Percentiles rank a stretch among this genome's conserved stretches.
Conservation (phyloP, 1,284 basidiomycete genomes). For the Trametes pubescens region DNA sequence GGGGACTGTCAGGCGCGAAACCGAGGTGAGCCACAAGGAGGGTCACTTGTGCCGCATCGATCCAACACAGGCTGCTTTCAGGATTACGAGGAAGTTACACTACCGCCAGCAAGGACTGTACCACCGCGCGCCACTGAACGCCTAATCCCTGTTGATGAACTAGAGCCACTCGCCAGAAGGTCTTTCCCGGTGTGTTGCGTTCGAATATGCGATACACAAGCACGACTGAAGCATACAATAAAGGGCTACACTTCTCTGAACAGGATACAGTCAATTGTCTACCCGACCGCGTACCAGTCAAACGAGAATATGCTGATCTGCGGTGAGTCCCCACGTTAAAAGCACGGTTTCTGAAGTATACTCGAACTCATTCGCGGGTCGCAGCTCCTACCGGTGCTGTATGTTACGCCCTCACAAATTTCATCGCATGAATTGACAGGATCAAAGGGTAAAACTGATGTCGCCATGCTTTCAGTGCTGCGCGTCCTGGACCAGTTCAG, state of each 20-base stretch:
- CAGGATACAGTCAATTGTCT: slow-evolving; percentile 95
- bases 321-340: slow-evolving; percentile 58
- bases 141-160: slow-evolving; percentile 75
- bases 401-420: no score
- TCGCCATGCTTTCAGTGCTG: slow-evolving; percentile 94
- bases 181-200: slow-evolving; percentile 81
- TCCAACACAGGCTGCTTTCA: slow-evolving; percentile 34
- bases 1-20: slow-evolving; percentile 77
- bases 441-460: slow-evolving; percentile 96
- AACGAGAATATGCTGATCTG: slow-evolving; percentile 98
- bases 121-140: slow-evolving; percentile 82
- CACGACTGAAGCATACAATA: neutral
- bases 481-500: slow-evolving; percentile 86
- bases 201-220: neutral
- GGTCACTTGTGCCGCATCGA: neutral
- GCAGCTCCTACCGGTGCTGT: slow-evolving; percentile 95
- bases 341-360: neutral
- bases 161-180: slow-evolving; percentile 84
- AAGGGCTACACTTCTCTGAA: slow-evolving; percentile 91
- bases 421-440: no score
- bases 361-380: neutral
- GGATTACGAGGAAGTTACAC: slow-evolving; percentile 85
- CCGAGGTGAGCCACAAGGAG: slow-evolving; percentile 60
- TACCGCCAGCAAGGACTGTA: slow-evolving; percentile 87
- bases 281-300: slow-evolving; percentile 90